Evolutionary conservation across 352 stramenopile genomes (phyloP), one percentile per base, ranked within the genome.

Genomic region (Phytopythium sindhum): DNA sequence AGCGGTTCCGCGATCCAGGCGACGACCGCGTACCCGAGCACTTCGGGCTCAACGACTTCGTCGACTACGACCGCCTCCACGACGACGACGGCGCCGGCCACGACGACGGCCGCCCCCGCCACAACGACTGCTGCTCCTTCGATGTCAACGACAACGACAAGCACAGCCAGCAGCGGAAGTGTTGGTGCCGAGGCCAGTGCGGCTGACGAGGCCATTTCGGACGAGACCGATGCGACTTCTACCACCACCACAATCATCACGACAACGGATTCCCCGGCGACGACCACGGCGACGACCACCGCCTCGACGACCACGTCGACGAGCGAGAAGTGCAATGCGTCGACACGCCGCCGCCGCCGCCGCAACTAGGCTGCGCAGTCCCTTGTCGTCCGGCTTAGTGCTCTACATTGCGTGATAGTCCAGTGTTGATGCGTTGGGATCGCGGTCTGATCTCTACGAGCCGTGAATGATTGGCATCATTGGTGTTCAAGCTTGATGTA

Each of bases 261-360:
- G 19, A 48, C 37, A 7, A 48, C 23, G 10, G n/a, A 66, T 21
- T 47, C 69, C 8, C 57, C 65, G 1, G 61, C 59, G 24, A 44
- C 28, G 8, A 44, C 47, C n/a, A 57, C 31, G 3, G 59, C 28
- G 21, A 29, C 59, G 5, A 31, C 61, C 1, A 51, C 51, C 60
- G 48, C 60, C 19, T 47, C 54, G 17, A 47, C 31, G 28, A 51
- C 23, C 28, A 24, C 50, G 12, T n/a, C 67, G 19, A 52, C 57
- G 29, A 62, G 37, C 42, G 70, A 75, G 35, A 77, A 79, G 72
- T 79, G 72, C 58, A 67, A 57, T 41, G 66, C 66, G 33, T 57
- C 50, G 24, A 57, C 14, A 6, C 50, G 50, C 19, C 69, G 69
- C 65, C 72, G 72, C 58, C 72, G 63, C 28, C 68, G 31, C 31